Evolutionary conservation across 805 yeast species (phyloP).

Genomic region (Candida berthetii): DNA sequence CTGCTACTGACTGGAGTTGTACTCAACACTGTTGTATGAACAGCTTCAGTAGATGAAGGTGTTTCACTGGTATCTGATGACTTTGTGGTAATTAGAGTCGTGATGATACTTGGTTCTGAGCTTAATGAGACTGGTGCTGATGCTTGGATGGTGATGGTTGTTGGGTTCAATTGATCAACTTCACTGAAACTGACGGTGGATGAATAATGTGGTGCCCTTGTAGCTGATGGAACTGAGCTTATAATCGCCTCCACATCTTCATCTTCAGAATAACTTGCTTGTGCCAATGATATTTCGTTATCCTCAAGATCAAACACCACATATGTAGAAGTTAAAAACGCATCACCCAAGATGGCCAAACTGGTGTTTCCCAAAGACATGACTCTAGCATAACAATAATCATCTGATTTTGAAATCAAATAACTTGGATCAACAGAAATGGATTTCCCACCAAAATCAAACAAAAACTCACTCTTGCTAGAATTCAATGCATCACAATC

Average conservation of each 20-base stretch:
- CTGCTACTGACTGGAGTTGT: no score
- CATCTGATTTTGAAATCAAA: conserved; percentile 18
- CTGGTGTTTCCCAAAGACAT: background rate
- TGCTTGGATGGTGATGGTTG: background rate
- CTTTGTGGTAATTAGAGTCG: no score
- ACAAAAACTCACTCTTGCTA: conserved; percentile 26
- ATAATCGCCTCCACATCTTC: conserved; percentile 18
- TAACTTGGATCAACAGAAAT: conserved; percentile 39
- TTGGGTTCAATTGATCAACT: background rate
- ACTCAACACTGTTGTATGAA: no score
- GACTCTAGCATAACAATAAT: conserved; percentile 1
- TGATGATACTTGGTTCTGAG: no score
- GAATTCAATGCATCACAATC: conserved; percentile 28
- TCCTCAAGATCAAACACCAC: conserved; percentile 60
- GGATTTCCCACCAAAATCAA: conserved; percentile 47
- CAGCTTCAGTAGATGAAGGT: no score
- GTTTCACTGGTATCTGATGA: no score
- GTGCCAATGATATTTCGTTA: conserved; percentile 50
- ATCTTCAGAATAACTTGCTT: conserved; percentile 16
- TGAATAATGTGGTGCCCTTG: conserved; percentile 39
- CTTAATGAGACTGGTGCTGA: background rate
- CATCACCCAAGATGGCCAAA: conserved; percentile 44
- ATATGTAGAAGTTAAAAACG: conserved; percentile 52
- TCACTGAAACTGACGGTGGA: conserved; percentile 21
- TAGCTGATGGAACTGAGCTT: conserved; percentile 39